Evolutionary conservation across 2,329 filamentous ascomycete genomes (phyloP).

Genomic region (Chlorencoelia australis): DNA sequence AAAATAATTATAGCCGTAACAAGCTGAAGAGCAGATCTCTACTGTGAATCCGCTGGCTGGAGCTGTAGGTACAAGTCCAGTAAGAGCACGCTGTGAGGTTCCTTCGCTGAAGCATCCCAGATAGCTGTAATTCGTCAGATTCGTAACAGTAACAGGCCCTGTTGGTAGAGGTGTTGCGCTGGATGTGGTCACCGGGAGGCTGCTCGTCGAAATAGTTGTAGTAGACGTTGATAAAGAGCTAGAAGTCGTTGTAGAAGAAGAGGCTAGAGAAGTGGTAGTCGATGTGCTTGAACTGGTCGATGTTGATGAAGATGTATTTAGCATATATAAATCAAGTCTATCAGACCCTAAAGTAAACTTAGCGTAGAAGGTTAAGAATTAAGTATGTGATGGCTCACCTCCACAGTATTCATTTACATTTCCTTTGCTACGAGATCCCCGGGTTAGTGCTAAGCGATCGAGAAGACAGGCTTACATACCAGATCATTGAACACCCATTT

Average conservation of each 20-base stretch:
- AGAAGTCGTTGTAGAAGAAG: not conserved
- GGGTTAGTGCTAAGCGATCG: no score
- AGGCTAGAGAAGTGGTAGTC: not conserved
- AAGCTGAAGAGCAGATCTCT: constrained; percentile 23
- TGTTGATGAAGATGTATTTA: constrained; percentile 3
- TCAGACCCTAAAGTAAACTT: no score
- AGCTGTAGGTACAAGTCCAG: constrained; percentile 11
- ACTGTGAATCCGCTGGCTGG: constrained; percentile 22
- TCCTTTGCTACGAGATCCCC: no score
- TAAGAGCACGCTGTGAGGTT: constrained; percentile 34
- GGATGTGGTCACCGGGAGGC: not conserved
- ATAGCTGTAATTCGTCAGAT: constrained; percentile 35
- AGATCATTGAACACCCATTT: constrained; percentile 13
- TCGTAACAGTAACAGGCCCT: constrained; percentile 35
- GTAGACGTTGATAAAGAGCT: not conserved
- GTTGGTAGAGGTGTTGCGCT: not conserved
- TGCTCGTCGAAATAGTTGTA: not conserved
- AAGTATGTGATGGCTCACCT: no score
- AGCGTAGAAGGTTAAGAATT: no score
- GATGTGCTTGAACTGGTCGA: not conserved
- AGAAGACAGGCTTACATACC: no score
- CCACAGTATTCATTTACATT: constrained; percentile 26
- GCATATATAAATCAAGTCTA: constrained; percentile 15
- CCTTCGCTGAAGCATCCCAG: constrained; percentile 40
- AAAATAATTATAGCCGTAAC: constrained; percentile 24